phyloP scores from a whole-genome alignment of 2,329 filamentous ascomycete species.

The Septoria linicola region DNA sequence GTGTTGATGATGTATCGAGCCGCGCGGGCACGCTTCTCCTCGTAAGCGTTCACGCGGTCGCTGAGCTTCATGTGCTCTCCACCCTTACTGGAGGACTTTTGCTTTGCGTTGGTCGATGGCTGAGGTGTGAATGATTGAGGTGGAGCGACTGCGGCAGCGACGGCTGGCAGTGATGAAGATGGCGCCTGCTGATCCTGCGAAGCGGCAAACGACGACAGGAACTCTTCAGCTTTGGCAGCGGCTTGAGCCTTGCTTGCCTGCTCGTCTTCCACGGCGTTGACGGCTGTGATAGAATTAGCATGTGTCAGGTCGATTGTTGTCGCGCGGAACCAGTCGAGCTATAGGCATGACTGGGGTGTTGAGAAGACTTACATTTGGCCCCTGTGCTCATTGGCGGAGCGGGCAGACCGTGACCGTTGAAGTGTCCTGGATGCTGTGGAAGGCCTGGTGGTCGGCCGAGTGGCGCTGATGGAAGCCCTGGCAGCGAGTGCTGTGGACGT shows the following conservation, averaged over 20 bases:
- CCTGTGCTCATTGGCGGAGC: neutral
- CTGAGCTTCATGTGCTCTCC: constrained; percentile 1
- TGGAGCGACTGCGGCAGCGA: neutral
- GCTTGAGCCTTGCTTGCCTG: neutral
- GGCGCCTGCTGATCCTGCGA: neutral
- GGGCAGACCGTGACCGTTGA: neutral
- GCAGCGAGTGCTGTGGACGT: constrained; percentile 1
- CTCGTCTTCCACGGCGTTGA: neutral
- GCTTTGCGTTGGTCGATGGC: neutral
- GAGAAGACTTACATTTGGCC: neutral
- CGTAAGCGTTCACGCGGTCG: constrained; percentile 3
- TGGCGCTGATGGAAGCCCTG: constrained; percentile 1
- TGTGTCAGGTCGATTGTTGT: too few species aligned
- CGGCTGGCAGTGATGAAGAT: too few species aligned
- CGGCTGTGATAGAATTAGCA: too few species aligned
- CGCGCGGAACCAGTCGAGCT: too few species aligned
- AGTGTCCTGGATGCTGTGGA: neutral
- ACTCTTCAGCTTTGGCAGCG: neutral
- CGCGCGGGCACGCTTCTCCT: constrained; percentile 4
- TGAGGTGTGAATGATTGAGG: neutral
- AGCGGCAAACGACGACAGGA: neutral
- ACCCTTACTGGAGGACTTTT: constrained; percentile 7
- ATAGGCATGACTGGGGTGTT: too few species aligned
- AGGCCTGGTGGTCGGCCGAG: neutral
- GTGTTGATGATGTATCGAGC: neutral